phyloP scores from a whole-genome alignment of 306 rosid genomes.

The Castanospermum australe region DNA sequence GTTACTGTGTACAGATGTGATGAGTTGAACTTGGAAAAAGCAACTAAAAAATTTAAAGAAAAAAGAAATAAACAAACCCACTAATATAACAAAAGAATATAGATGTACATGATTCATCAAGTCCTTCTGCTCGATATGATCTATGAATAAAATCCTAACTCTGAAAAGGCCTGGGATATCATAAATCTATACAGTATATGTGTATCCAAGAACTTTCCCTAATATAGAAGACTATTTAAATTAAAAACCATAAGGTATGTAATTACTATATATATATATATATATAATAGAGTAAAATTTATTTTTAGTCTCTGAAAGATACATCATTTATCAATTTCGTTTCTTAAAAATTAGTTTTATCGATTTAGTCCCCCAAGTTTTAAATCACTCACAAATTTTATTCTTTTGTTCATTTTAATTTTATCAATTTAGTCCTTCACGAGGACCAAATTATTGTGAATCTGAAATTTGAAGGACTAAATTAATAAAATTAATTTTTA shows the following conservation, averaged over 20 bases:
- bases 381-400: too few relatives aligned
- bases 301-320: too few relatives aligned
- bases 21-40: not conserved
- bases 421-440: too few relatives aligned
- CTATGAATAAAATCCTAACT: slow-evolving; percentile 29
- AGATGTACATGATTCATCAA: slow-evolving; percentile 44
- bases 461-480: too few relatives aligned
- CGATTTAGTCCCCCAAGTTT: too few relatives aligned
- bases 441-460: too few relatives aligned
- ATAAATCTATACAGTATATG: slow-evolving; percentile 44
- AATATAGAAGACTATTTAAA: slow-evolving; percentile 5
- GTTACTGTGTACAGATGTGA: not conserved
- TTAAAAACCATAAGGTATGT: not conserved
- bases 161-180: slow-evolving; percentile 39
- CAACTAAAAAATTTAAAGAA: not conserved
- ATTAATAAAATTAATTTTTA: too few relatives aligned
- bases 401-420: too few relatives aligned
- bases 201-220: slow-evolving; percentile 40
- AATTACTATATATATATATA: slow-evolving; percentile 26
- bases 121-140: slow-evolving; percentile 37
- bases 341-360: too few relatives aligned
- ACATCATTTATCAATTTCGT: too few relatives aligned
- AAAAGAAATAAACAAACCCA: slow-evolving; percentile 36
- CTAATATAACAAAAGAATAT: slow-evolving; percentile 51
- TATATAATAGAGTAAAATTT: too few relatives aligned